Base-by-base conservation (phyloP, 306 rosid species). In the Lupinus albus region DNA sequence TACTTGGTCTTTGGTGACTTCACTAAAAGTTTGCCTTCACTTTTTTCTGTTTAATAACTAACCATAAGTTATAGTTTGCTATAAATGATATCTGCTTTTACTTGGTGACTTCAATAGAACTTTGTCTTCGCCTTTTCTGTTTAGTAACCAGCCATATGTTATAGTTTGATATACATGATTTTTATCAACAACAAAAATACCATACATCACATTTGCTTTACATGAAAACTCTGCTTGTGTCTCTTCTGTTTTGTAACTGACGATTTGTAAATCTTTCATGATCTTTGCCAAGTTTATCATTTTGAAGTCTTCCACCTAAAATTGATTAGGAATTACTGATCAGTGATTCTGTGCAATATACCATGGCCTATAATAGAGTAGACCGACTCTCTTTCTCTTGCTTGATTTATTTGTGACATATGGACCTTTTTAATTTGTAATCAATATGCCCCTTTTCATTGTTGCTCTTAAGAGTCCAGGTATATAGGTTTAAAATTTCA, bases 61-160 rank as follows among this genome's bases (percentile, higher is more conserved):
- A 61, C 25, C 11, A 16, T 82, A 78, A 84, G 87, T 71, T 63
- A 17, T 44, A 52, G 56, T 62, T 69, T 52, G 52, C 20, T 58
- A 15, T 60, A 36, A 38, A 10, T 41, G 39, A 13, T 44, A 65
- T 55, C 69, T 70, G 33, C 75, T 56, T 44, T 57, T 64, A 28
- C 62, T 81, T 70, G 20, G 53, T 52, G 48, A 38, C 60, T 70
- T 45, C 18, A 36, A 11, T 60, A 36, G 65, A 49, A 56, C 13
- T 14, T 2, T 12, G 20, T 25, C 42, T 35, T n/a, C 39, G 28
- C 20, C 39, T 60, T 36, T 61, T 2, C 35, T 25, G 16, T 38
- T 73, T 16, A 25, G 33, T 73, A 11, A n/a, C 54, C 55, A 12
- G 67, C 50, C 14, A 25, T 81, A 81, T 84, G 88, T 71, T 63